phyloP scores from a whole-genome alignment of 1,284 basidiomycete species.

The Abortiporus biennis region DNA sequence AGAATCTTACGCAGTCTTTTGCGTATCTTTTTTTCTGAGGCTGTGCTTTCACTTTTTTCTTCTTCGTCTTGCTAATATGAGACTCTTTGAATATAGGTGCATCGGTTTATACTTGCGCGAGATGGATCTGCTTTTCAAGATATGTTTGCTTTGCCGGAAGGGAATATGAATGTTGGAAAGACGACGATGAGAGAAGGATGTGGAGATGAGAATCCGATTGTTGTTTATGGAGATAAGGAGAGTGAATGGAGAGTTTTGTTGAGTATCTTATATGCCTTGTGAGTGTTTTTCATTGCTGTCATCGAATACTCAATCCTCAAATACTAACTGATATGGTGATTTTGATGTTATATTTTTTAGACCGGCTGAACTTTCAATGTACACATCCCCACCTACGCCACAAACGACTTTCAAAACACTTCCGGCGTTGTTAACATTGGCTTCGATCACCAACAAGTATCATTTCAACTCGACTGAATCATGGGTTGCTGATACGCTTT shows the following conservation, averaged over 20 bases:
- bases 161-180: too few relatives aligned
- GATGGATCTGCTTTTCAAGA: constrained; percentile 46
- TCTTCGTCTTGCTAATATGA: constrained; percentile 1
- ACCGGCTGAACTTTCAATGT: constrained; percentile 19
- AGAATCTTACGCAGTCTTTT: constrained; percentile 5
- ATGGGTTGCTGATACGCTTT: constrained; percentile 25
- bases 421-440: constrained; percentile 22
- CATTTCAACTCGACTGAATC: constrained; percentile 23
- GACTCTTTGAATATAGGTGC: constrained; percentile 30
- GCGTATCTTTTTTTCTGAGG: not conserved
- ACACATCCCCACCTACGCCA: not conserved
- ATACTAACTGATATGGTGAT: not conserved
- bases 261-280: constrained; percentile 45
- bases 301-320: too few relatives aligned
- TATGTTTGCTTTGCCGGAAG: constrained; percentile 45
- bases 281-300: constrained; percentile 19
- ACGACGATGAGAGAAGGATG: constrained; percentile 30
- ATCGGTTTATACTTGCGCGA: constrained; percentile 41
- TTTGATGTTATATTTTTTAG: constrained; percentile 11
- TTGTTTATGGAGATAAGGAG: constrained; percentile 40
- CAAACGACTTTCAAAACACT: constrained; percentile 11
- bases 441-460: constrained; percentile 28
- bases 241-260: constrained; percentile 41
- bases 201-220: constrained; percentile 41
- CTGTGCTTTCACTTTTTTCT: not conserved